Conservation (phyloP, 306 rosid species). For the Quercus parvula region DNA sequence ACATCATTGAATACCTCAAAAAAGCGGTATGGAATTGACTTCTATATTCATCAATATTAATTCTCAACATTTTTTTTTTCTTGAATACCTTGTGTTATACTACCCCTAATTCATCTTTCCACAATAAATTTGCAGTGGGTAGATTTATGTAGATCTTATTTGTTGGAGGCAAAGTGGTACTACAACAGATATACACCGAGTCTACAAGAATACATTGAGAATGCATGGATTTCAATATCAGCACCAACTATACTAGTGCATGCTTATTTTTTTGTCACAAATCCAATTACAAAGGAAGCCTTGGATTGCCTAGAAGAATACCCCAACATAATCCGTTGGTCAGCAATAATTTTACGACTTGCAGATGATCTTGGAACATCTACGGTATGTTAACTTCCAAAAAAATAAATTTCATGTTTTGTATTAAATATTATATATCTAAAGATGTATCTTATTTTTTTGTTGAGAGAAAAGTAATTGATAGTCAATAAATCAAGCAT, state of each 20-base stretch:
- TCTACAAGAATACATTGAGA: conserved; percentile 5
- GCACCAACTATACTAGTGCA: not conserved
- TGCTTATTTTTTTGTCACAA: not conserved
- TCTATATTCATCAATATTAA: not conserved
- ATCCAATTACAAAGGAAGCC: not conserved
- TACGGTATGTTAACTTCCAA: not conserved
- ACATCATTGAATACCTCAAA: not conserved
- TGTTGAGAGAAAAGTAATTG: too few relatives aligned
- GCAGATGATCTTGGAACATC: conserved; percentile 21
- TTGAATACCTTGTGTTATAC: not conserved
- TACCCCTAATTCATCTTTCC: not conserved
- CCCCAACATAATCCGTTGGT: not conserved
- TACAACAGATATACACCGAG: not conserved
- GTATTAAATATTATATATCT: too few relatives aligned
- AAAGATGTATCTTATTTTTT: too few relatives aligned
- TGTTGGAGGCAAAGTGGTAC: conserved; percentile 12
- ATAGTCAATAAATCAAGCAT: too few relatives aligned
- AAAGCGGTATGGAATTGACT: not conserved
- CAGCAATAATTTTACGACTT: conserved; percentile 5
- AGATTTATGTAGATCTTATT: conserved; percentile 8
- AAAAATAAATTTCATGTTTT: too few relatives aligned
- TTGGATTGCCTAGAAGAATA: not conserved
- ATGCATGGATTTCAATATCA: conserved; percentile 13
- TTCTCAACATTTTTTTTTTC: not conserved
- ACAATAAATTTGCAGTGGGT: not conserved